These are phyloP conservation scores for Fusarium torulosum DNA, from an alignment of 2,329 filamentous ascomycete species.

Conservation along the genomic window DNA sequence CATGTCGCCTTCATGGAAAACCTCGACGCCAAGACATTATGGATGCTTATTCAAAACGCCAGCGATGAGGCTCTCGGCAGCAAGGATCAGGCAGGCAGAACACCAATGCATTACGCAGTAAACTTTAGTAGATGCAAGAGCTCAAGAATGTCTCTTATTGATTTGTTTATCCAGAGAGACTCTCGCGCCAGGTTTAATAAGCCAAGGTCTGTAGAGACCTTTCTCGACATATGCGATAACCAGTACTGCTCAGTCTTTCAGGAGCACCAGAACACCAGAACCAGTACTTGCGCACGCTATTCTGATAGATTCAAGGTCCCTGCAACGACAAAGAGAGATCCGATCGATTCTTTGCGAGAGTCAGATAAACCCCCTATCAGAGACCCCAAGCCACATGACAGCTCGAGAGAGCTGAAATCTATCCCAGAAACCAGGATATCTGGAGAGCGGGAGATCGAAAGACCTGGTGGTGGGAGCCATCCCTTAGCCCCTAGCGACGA, in stretches of 20 bases:
- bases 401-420: neutral
- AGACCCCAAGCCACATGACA: neutral
- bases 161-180: constrained; percentile 1
- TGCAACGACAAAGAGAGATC: neutral
- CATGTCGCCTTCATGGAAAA: constrained; percentile 2
- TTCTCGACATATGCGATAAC: neutral
- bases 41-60: neutral
- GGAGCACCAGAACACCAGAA: neutral
- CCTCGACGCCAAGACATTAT: neutral
- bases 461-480: neutral
- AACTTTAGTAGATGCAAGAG: neutral
- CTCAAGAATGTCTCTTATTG: neutral
- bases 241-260: neutral
- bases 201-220: constrained; percentile 1
- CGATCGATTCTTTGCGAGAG: neutral
- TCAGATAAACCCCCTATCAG: neutral
- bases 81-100: neutral
- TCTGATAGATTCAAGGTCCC: neutral
- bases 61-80: neutral
- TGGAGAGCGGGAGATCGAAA: neutral
- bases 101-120: constrained; percentile 7
- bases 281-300: neutral
- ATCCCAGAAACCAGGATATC: neutral
- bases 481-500: neutral
- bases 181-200: neutral